Percentiles rank a stretch among this genome's conserved stretches.
phyloP scores from a whole-genome alignment of 495 filamentous ascomycete genomes.

The Annulohypoxylon nitens region DNA sequence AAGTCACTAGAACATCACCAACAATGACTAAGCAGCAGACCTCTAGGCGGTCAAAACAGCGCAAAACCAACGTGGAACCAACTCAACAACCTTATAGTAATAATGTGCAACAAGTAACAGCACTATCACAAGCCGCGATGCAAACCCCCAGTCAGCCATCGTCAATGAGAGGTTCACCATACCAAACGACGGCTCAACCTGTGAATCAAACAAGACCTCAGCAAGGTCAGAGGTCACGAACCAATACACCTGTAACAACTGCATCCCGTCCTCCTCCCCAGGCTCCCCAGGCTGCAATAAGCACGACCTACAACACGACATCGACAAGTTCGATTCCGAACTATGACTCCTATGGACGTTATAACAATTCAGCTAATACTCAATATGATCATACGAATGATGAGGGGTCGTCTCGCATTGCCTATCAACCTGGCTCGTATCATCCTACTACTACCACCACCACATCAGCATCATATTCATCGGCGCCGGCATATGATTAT shows the following conservation, averaged over 20 bases:
- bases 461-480: constrained; percentile 41
- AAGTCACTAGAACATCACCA: constrained; percentile 33
- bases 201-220: constrained; percentile 35
- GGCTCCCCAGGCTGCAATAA: constrained; percentile 37
- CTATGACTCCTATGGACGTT: constrained; percentile 47
- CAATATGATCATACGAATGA: constrained; percentile 44
- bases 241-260: constrained; percentile 41
- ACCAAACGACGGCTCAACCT: constrained; percentile 39
- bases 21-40: constrained; percentile 29
- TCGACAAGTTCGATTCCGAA: constrained; percentile 37
- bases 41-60: constrained; percentile 39
- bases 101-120: constrained; percentile 31
- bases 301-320: constrained; percentile 34
- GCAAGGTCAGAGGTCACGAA: constrained; percentile 46
- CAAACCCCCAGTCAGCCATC: constrained; percentile 38
- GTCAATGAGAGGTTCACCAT: constrained; percentile 43
- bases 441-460: constrained; percentile 38
- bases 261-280: constrained; percentile 44
- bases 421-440: constrained; percentile 49
- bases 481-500: constrained; percentile 45
- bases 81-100: constrained; percentile 30
- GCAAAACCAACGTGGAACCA: constrained; percentile 37
- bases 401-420: constrained; percentile 38
- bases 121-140: constrained; percentile 28
- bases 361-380: constrained; percentile 36